These are phyloP conservation scores for Ganoderma lingzhi DNA, from an alignment of 1,284 basidiomycete genomes.

Conservation along the genomic window DNA sequence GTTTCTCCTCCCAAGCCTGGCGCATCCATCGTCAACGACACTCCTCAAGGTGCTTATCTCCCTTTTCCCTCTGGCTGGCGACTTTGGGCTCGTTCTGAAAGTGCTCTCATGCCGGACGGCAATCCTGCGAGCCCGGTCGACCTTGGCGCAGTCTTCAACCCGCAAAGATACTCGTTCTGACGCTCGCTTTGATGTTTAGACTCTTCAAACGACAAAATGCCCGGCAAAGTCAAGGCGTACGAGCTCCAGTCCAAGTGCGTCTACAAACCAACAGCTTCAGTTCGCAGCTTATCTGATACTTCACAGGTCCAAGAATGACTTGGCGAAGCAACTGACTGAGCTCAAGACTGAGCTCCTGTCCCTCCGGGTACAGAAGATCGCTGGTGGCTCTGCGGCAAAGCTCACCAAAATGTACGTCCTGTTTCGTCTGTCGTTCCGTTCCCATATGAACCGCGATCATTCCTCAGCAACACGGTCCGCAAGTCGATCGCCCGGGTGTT, in stretches of 20 bases:
- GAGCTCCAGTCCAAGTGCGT: conserved; percentile 97
- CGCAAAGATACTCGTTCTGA: conserved; percentile 22
- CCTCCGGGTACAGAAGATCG: conserved; percentile 98
- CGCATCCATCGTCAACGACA: conserved; percentile 43
- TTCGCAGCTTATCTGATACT: conserved; percentile 7
- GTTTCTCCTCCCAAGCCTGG: conserved; percentile 38
- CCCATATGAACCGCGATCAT: background rate
- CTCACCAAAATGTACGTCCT: conserved; percentile 93
- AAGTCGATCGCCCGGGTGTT: conserved; percentile 99
- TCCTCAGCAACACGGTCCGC: conserved; percentile 89
- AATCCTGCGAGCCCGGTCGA: conserved; percentile 9
- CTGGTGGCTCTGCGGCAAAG: conserved; percentile 95
- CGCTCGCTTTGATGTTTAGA: conserved; percentile 31
- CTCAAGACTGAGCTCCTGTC: conserved; percentile 95
- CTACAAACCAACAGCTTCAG: background rate
- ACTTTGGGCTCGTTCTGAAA: conserved; percentile 15
- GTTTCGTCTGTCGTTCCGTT: background rate
- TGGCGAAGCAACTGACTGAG: conserved; percentile 94
- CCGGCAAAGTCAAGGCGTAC: conserved; percentile 94
- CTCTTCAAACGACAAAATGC: conserved; percentile 61
- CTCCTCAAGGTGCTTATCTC: conserved; percentile 45
- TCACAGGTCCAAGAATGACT: conserved; percentile 94
- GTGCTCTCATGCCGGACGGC: conserved; percentile 23
- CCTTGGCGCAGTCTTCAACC: background rate
- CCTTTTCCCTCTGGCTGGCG: conserved; percentile 15